Conservation (phyloP, 257 asterid genomes). For the Plantago major region DNA sequence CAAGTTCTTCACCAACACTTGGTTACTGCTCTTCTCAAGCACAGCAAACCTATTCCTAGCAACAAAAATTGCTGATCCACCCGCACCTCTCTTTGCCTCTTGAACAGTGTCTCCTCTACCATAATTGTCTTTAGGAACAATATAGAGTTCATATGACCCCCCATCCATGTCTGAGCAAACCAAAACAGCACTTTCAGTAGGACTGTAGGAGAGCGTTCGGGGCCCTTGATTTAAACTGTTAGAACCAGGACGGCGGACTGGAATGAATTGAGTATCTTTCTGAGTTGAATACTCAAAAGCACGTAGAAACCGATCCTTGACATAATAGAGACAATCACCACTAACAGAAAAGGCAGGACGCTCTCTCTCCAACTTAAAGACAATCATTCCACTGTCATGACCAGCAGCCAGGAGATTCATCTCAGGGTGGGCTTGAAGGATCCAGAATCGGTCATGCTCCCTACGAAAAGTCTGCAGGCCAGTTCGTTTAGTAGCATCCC, state of each 20-base stretch:
- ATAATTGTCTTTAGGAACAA: conserved; percentile 72
- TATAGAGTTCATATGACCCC: conserved; percentile 86
- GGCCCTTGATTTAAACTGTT: conserved; percentile 79
- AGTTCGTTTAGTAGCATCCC: conserved; percentile 99
- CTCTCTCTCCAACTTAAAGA: conserved; percentile 92
- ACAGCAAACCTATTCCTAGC: conserved; percentile 96
- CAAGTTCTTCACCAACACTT: conserved; percentile 75
- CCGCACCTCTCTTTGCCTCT: conserved; percentile 85
- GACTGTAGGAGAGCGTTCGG: conserved; percentile 82
- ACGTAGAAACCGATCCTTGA: conserved; percentile 84
- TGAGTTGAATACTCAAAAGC: conserved; percentile 78
- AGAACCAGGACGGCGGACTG: conserved; percentile 92
- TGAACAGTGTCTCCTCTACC: conserved; percentile 82
- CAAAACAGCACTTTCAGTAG: conserved; percentile 87
- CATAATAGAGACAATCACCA: conserved; percentile 74
- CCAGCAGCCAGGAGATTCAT: conserved; percentile 98
- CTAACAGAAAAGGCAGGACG: conserved; percentile 92
- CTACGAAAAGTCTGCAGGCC: conserved; percentile 94
- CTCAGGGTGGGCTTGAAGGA: conserved; percentile 95
- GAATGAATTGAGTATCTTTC: conserved; percentile 78
- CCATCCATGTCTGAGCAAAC: conserved; percentile 88
- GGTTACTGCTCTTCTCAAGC: conserved; percentile 83
- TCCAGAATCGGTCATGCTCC: conserved; percentile 98
- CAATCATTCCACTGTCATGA: conserved; percentile 97
- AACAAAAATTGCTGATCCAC: conserved; percentile 86